Conservation (phyloP, 495 filamentous ascomycete species). For the Aspergillus sclerotioniger region DNA sequence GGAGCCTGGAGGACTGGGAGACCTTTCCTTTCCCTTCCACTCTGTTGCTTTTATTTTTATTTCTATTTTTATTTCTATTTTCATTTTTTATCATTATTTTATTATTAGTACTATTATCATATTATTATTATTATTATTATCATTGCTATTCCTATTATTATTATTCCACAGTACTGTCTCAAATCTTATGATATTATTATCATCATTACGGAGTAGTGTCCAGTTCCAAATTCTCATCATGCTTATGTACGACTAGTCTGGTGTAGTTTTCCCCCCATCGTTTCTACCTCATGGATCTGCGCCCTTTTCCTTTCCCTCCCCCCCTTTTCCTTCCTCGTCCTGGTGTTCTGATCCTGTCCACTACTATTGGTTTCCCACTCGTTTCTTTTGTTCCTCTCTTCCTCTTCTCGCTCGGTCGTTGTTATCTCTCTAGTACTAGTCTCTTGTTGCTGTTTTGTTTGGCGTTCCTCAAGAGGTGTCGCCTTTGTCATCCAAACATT, state of each 20-base stretch:
- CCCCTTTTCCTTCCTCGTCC: background rate
- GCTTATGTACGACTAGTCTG: background rate
- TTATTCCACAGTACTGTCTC: background rate
- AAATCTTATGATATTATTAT: background rate
- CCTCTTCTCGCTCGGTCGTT: background rate
- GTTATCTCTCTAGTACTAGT: background rate
- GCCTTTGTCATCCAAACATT: constrained; percentile 2
- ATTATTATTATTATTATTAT: constrained; percentile 1
- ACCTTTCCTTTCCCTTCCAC: background rate
- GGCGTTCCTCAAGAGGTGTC: background rate
- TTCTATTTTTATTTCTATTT: constrained; percentile 3
- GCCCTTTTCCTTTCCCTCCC: background rate
- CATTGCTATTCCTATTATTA: constrained; percentile 4
- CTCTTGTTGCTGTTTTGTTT: background rate
- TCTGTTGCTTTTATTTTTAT: background rate
- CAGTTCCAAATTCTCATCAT: background rate
- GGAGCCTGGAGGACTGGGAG: background rate
- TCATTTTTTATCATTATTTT: background rate
- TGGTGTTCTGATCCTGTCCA: background rate
- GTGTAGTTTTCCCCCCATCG: background rate
- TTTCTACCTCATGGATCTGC: background rate
- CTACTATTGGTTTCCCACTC: no score
- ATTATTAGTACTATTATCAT: constrained; percentile 5
- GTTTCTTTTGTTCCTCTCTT: constrained; percentile 1
- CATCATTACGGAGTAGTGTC: no score